phyloP scores from a whole-genome alignment of 2,329 filamentous ascomycete genomes.

The Exophiala viscosa region DNA sequence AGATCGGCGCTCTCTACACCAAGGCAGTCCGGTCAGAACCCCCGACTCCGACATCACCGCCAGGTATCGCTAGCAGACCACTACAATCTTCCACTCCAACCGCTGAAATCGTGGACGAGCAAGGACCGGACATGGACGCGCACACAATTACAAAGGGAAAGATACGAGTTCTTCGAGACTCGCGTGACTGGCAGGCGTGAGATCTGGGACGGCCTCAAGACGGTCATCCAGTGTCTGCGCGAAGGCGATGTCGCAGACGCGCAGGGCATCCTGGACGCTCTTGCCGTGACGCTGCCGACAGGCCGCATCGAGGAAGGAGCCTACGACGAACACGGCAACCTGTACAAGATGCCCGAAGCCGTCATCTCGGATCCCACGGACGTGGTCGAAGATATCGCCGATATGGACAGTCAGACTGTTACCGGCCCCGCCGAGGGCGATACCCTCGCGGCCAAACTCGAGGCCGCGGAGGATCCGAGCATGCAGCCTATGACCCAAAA shows the following conservation, averaged over 20 bases:
- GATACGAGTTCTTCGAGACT: slow-evolving; percentile 85
- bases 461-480: slow-evolving; percentile 29
- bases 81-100: slow-evolving; percentile 66
- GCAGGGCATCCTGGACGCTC: slow-evolving; percentile 75
- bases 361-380: slow-evolving; percentile 67
- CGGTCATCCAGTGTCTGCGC: slow-evolving; percentile 66
- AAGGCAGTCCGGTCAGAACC: slow-evolving; percentile 10
- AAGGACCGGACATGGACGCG: slow-evolving; percentile 66
- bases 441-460: slow-evolving; percentile 25
- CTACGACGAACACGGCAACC: slow-evolving; percentile 67
- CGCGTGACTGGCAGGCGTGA: slow-evolving; percentile 72
- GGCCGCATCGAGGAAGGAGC: slow-evolving; percentile 68
- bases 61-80: slow-evolving; percentile 50
- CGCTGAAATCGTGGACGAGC: slow-evolving; percentile 61
- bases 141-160: slow-evolving; percentile 64
- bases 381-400: slow-evolving; percentile 36
- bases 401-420: slow-evolving; percentile 38
- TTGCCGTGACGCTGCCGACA: slow-evolving; percentile 69
- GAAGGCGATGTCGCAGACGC: slow-evolving; percentile 62
- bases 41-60: slow-evolving; percentile 4
- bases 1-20: slow-evolving; percentile 20
- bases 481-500: slow-evolving; percentile 24
- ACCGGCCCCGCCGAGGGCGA: slow-evolving; percentile 33
- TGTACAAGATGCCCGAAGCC: slow-evolving; percentile 66
- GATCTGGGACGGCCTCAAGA: slow-evolving; percentile 72